Base-by-base conservation (phyloP, 23 red algal species). In the Gracilaria caudata region DNA sequence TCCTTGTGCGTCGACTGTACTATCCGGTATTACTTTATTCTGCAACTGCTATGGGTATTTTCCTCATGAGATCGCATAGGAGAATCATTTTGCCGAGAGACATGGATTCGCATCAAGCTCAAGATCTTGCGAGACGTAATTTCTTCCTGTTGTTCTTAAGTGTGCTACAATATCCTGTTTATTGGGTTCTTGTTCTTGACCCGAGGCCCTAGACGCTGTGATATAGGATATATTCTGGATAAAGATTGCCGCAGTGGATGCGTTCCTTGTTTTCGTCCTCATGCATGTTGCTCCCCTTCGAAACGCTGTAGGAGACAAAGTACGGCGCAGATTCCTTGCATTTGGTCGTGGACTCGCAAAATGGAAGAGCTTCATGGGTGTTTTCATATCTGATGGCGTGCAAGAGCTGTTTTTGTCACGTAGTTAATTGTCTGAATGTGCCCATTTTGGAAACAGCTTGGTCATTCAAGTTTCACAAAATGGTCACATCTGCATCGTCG, bases 41-140 rank as follows among this genome's bases (percentile, higher is more conserved):
- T 0, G 92, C 96, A 36, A 79, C 79, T 3, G 86, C 92, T 32
- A 98, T 98, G 96, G 96, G 78, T 41, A 83, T 98, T 37, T 98
- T 98, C 80, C 78, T 98, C 33, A 94, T 98, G 88, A 78, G 96
- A 21, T 93, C 93, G 3, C 92, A 95, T 80, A 81, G 87, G 76
- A 59, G 89, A 43, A 85, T 98, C 20, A 80, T 98, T 78, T 35
- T 83, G 55, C 81, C 71, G 7, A 59, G 63, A 49, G 80, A 79
- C 56, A 80, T 61, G 17, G 90, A 92, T 30, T 29, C 59, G 5
- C 53, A 82, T 46, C 45, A 84, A 45, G 34, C 44, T 60, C 68
- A 49, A 49, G 86, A 94, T 79, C 79, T 79, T 24, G 88, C 89
- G 33, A 44, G 77, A 36, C 81, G 91, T 23, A 98, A 98, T 83